phyloP scores from a whole-genome alignment of 1,284 basidiomycete genomes.

The Cutaneotrichosporon mucoides region DNA sequence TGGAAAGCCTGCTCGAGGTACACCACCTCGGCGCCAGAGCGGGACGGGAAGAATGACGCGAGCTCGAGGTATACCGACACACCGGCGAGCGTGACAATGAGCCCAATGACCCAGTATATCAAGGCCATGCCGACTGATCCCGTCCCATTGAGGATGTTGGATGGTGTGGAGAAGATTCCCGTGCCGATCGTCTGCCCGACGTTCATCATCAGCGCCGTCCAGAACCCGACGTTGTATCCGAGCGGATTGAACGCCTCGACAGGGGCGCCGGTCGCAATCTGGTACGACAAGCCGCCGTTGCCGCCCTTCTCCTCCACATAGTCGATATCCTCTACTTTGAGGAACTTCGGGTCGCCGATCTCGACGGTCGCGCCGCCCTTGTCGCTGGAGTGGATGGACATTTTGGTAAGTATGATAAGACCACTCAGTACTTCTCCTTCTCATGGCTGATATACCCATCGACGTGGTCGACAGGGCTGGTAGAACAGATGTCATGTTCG shows the following conservation, averaged over 20 bases:
- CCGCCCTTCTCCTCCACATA: too few relatives aligned
- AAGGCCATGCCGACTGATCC: conserved; percentile 28
- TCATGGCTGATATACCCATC: too few relatives aligned
- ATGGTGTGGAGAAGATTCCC: conserved; percentile 27
- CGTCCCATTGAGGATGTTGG: conserved; percentile 15
- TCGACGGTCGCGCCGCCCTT: too few relatives aligned
- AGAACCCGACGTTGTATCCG: conserved; percentile 24
- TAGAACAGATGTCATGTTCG: too few relatives aligned
- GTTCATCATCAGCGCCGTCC: conserved; percentile 24
- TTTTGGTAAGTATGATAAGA: too few relatives aligned
- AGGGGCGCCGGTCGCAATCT: conserved; percentile 24
- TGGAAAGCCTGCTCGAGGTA: conserved; percentile 34
- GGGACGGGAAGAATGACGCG: too few relatives aligned
- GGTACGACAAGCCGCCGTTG: conserved; percentile 10
- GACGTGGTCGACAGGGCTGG: too few relatives aligned
- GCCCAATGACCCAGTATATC: conserved; percentile 29
- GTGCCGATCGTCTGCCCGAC: conserved; percentile 27
- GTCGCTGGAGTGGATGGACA: too few relatives aligned
- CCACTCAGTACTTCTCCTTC: too few relatives aligned
- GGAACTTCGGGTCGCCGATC: too few relatives aligned
- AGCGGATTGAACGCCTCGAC: conserved; percentile 24
- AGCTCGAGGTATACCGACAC: conserved; percentile 17
- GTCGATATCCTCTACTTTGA: too few relatives aligned
- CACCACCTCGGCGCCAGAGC: too few relatives aligned
- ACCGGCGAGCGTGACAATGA: conserved; percentile 22